Percentiles rank a stretch among this genome's conserved stretches.
Evolutionary conservation across 768 basidiomycete genomes (phyloP).

Genomic region (Tulasnella calospora): DNA sequence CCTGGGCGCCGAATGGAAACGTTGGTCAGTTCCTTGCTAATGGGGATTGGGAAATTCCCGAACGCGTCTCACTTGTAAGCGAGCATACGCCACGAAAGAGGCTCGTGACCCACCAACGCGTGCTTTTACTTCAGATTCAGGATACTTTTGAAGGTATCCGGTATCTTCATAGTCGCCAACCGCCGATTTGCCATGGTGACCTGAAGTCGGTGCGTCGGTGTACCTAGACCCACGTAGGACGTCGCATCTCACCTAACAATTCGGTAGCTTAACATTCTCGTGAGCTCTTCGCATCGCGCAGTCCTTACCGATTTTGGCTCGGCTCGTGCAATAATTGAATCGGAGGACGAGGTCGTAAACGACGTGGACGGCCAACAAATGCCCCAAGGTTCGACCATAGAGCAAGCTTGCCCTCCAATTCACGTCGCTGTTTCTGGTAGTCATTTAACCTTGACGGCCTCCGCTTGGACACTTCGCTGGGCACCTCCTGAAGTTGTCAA

Average conservation of each 20-base stretch:
- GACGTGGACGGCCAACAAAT: not conserved
- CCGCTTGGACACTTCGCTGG: not conserved
- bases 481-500: not conserved
- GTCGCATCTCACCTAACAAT: not conserved
- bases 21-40: not conserved
- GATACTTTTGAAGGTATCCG: not conserved
- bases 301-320: not conserved
- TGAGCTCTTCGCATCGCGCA: not conserved
- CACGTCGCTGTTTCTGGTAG: not conserved
- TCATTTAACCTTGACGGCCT: not conserved
- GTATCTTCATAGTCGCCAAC: not conserved
- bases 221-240: not conserved
- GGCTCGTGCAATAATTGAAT: not conserved
- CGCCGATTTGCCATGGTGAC: not conserved
- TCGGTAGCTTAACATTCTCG: not conserved
- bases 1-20: not conserved
- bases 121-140: not conserved
- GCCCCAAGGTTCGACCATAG: not conserved
- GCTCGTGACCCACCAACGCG: not conserved
- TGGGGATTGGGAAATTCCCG: not conserved
- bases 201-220: not conserved
- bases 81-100: not conserved
- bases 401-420: not conserved
- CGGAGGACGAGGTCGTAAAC: not conserved
- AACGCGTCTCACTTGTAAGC: not conserved